Conservation (phyloP, 345 rosid species). For the Microthlaspi erraticum region DNA sequence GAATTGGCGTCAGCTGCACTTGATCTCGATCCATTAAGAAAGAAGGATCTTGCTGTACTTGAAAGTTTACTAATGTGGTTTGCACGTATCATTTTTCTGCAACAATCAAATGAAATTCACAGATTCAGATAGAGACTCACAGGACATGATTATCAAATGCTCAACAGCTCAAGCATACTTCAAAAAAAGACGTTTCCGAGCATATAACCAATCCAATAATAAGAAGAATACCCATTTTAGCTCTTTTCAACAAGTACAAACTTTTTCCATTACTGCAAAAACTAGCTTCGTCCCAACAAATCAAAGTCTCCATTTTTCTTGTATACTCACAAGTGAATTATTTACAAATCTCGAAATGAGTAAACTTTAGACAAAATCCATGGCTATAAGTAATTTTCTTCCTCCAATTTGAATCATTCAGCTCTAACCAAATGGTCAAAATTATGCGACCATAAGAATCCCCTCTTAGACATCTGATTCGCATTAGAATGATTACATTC, state of each 20-base stretch:
- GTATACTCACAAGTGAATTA: conserved; percentile 22
- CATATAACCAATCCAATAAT: conserved; percentile 1
- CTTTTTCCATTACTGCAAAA: conserved; percentile 18
- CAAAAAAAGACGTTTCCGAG: neutral
- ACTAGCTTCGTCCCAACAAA: conserved; percentile 11
- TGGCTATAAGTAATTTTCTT: neutral
- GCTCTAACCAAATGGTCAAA: neutral
- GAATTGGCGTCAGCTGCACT: conserved; percentile 72
- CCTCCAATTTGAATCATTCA: neutral
- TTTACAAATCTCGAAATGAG: conserved; percentile 1
- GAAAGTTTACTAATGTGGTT: conserved; percentile 77
- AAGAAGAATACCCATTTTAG: neutral
- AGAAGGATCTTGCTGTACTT: conserved; percentile 68
- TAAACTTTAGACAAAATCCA: neutral
- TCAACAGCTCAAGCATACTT: neutral
- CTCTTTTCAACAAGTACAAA: neutral
- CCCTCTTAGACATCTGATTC: conserved; percentile 19
- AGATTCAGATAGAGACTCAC: conserved; percentile 26
- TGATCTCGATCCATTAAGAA: conserved; percentile 67
- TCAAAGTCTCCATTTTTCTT: conserved; percentile 25
- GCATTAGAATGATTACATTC: neutral
- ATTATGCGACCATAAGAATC: neutral
- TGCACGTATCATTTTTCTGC: conserved; percentile 70
- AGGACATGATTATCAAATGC: neutral
- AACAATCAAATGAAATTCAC: conserved; percentile 13